These are phyloP conservation scores for Peltaster fructicola DNA, from an alignment of 2,329 filamentous ascomycete genomes.

Conservation along the genomic window DNA sequence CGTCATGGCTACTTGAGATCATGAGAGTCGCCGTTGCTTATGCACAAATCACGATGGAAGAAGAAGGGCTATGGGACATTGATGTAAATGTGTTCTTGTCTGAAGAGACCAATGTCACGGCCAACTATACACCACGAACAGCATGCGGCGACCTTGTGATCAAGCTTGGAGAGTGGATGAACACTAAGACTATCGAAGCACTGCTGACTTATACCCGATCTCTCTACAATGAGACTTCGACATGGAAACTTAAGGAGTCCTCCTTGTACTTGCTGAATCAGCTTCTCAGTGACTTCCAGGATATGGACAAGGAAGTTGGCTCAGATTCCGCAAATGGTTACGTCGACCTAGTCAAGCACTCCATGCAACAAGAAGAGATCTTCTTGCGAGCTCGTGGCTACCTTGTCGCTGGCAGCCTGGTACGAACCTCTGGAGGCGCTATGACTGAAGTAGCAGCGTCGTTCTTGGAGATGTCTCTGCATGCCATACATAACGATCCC, in stretches of 20 bases:
- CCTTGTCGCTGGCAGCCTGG: conserved; percentile 64
- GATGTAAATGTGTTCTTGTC: conserved; percentile 91
- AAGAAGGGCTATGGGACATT: conserved; percentile 90
- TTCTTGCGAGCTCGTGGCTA: conserved; percentile 77
- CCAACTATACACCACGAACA: conserved; percentile 88
- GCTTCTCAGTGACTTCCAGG: conserved; percentile 65
- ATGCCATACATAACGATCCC: conserved; percentile 55
- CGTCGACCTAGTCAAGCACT: conserved; percentile 62
- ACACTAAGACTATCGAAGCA: conserved; percentile 56
- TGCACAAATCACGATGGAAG: conserved; percentile 77
- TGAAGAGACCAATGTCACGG: conserved; percentile 84
- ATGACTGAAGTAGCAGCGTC: conserved; percentile 38
- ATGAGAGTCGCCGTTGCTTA: conserved; percentile 75
- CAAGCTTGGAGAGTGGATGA: conserved; percentile 83
- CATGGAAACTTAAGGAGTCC: conserved; percentile 58
- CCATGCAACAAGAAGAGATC: conserved; percentile 52
- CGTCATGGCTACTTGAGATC: conserved; percentile 71
- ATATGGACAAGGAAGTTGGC: conserved; percentile 55
- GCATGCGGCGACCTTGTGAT: conserved; percentile 84
- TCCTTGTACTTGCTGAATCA: conserved; percentile 73
- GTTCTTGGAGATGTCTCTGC: conserved; percentile 55
- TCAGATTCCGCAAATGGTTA: conserved; percentile 54
- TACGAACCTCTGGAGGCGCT: conserved; percentile 44
- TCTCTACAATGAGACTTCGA: conserved; percentile 42
- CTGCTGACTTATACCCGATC: conserved; percentile 59